Evolutionary conservation across 2,329 filamentous ascomycete species (phyloP), one percentile per base, ranked within the genome.

Genomic region (Sarocladium kiliense): DNA sequence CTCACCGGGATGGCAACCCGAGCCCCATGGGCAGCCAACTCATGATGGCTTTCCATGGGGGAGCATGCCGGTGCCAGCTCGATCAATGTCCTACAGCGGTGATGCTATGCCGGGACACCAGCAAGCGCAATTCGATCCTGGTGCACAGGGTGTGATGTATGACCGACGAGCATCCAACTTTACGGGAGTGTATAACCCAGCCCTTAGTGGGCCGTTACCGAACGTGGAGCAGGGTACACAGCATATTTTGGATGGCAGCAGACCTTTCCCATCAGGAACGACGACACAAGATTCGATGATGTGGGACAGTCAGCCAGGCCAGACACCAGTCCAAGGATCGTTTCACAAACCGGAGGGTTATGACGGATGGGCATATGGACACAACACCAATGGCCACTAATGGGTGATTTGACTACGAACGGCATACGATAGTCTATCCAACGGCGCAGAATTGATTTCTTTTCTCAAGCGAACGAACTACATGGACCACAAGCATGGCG

Each of bases 21-120:
- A 53, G 5, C 6, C 32, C 6, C 50, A 53, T 5, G 36, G 34
- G 7, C 50, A 53, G 19, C 26, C 26, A 10, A 9, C 47, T 3
- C 27, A 6, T 34, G 47, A 41, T 4, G 34, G 34, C 21, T 65
- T 77, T 57, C 62, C 66, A 7, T 82, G 78, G 68, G 74, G 68
- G 61, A 53, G 67, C 64, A 56, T 79, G 72, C 65, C 72, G 2
- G 70, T 74, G 5, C 68, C 71, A 14, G 62, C 67, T 26, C 72
- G 78, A 44, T 79, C 77, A 3, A 66, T 79, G 61, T 79, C 78
- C 0, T 80, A 77, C 50, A 71, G 76, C 26, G 71, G 73, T 41
- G 77, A 79, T 18, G 64, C 66, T 34, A 62, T 71, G 55, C 57
- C 63, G 3, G 63, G 64, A 50, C 71, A 71, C 9, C 66, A 69